Evolutionary conservation across 768 basidiomycete genomes (phyloP), one percentile per base, ranked within the genome.

Genomic region (Boletus subcaerulescens): DNA sequence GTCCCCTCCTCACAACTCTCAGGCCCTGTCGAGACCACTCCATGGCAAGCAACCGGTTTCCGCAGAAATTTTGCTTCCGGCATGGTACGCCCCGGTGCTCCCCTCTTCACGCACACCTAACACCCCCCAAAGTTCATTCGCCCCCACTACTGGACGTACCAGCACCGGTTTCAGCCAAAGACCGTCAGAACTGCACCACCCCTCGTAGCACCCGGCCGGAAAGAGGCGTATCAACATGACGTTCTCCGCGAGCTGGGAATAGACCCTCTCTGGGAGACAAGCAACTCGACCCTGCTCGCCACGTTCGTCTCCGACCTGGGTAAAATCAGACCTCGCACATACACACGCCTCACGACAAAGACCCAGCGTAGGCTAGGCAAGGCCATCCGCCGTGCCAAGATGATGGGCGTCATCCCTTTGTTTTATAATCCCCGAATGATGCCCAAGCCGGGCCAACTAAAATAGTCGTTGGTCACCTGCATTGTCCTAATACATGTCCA

Each of bases 361-460:
- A 87, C 75, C 51, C 95, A 97, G 69, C 80, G 91, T 42, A 77
- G 78, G 56, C 61, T 97, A 5, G 89, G 83, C 55, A 93, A 93
- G 72, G 90, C 93, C 42, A 87, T 97, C 54, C 84, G 89, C 43
- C 77, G 95, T 55, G 89, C 95, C 55, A 91, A 88, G 73, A 86
- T 87, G 80, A 94, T 96, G 90, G 95, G 95, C 39, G 67, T 92
- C 53, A 82, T 96, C 50, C 89, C 92, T 5, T 59, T 74, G 50
- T 71, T 72, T 43, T 74, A 73, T 43, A 65, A 59, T 29, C 62
- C 68, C 22, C 61, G 67, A 4, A 51, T 67, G 45, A 60, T 62
- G 61, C 57, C 68, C 17, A 68, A 60, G 13, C 44, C 58, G 31
- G 54, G 57, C 14, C 57, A 60, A n/a, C 12, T 44, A 35, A 36